Percentiles rank a stretch among this genome's conserved stretches.
These are phyloP conservation scores for Musa acuminata DNA, from an alignment of 176 grass and related monocot species.

Conservation along the genomic window DNA sequence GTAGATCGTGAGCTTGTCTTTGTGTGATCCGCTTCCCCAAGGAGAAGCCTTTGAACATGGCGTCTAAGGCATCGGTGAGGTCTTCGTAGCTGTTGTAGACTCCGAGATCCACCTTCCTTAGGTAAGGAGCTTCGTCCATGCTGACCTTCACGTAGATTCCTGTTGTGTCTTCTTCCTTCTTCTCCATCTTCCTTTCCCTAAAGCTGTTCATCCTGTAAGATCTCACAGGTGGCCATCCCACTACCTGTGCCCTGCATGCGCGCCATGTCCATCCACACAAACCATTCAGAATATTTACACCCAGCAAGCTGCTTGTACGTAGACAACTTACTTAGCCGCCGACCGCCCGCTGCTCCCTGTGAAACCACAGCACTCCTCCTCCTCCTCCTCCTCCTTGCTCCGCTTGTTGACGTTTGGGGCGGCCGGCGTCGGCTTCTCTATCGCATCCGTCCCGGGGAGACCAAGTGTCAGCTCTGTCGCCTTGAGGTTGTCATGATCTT, in stretches of 20 bases:
- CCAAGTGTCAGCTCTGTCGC: conserved; percentile 74
- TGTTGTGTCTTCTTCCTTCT: conserved; percentile 18
- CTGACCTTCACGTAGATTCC: conserved; percentile 73
- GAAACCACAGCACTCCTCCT: too few relatives aligned
- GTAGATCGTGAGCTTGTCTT: too few relatives aligned
- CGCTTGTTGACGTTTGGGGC: conserved; percentile 24
- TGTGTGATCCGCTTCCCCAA: conserved; percentile 27
- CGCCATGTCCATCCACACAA: neutral
- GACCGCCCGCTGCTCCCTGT: neutral
- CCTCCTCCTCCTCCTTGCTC: neutral
- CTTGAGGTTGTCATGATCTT: conserved; percentile 27
- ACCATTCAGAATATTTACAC: neutral
- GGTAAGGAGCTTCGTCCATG: conserved; percentile 85
- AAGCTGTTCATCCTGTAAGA: conserved; percentile 14
- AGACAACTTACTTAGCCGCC: conserved; percentile 15
- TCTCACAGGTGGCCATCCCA: conserved; percentile 11
- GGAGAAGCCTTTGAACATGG: conserved; percentile 66
- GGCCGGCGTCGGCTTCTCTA: neutral
- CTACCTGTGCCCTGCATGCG: neutral
- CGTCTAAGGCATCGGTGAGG: conserved; percentile 54
- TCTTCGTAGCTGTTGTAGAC: conserved; percentile 56
- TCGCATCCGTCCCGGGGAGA: conserved; percentile 27
- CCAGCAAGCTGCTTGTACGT: too few relatives aligned
- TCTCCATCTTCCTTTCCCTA: conserved; percentile 23
- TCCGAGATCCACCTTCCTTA: conserved; percentile 71